phyloP scores from a whole-genome alignment of 495 filamentous ascomycete genomes.

The Hypomontagnella monticulosa region DNA sequence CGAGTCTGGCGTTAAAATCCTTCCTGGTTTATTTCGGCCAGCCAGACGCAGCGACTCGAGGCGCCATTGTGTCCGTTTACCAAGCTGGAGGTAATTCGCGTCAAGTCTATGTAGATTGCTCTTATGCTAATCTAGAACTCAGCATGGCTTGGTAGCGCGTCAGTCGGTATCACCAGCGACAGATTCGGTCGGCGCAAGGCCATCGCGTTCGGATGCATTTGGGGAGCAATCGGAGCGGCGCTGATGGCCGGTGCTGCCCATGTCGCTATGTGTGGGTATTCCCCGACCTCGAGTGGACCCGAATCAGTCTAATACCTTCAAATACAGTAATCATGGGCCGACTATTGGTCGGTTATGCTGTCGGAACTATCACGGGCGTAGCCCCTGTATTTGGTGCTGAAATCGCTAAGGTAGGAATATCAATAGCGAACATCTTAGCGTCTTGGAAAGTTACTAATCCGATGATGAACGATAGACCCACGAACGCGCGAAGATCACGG shows the following conservation, averaged over 20 bases:
- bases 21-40: slow-evolving; percentile 55
- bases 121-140: slow-evolving; percentile 36
- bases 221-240: slow-evolving; percentile 58
- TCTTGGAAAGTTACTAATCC: slow-evolving; percentile 34
- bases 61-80: slow-evolving; percentile 62
- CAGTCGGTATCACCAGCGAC: slow-evolving; percentile 58
- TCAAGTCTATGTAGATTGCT: slow-evolving; percentile 16
- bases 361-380: slow-evolving; percentile 61
- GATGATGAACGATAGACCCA: slow-evolving; percentile 56
- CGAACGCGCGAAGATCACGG: slow-evolving; percentile 58
- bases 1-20: slow-evolving; percentile 54
- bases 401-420: slow-evolving; percentile 52
- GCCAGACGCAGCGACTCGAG: slow-evolving; percentile 56
- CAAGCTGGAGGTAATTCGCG: slow-evolving; percentile 46
- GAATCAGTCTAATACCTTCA: slow-evolving; percentile 1
- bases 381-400: slow-evolving; percentile 57
- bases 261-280: slow-evolving; percentile 56
- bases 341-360: slow-evolving; percentile 59
- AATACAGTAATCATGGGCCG: slow-evolving; percentile 59
- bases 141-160: slow-evolving; percentile 62
- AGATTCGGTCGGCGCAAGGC: slow-evolving; percentile 56
- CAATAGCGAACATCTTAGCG: slow-evolving; percentile 40
- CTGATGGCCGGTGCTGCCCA: slow-evolving; percentile 61
- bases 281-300: neutral
- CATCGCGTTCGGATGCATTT: slow-evolving; percentile 59